Conservation (phyloP, 2,329 filamentous ascomycete species). For the Ophiocordyceps camponoti-saundersi region DNA sequence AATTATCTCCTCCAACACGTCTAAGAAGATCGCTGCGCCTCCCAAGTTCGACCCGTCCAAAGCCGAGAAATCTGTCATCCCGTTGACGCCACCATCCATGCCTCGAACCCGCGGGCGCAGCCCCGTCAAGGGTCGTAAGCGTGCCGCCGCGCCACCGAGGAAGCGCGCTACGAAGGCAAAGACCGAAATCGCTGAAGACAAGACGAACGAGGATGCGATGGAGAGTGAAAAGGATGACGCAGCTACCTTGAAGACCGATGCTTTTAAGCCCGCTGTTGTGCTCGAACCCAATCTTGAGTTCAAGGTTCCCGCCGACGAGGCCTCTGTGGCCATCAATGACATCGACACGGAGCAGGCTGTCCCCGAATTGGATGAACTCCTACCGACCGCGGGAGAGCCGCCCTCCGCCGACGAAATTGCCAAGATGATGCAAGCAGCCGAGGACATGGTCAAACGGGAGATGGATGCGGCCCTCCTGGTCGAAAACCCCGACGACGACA, state of each 20-base stretch:
- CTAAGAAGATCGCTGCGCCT: slow-evolving; percentile 64
- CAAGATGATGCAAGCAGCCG: slow-evolving; percentile 72
- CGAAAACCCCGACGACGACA: slow-evolving; percentile 21
- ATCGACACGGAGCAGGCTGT: slow-evolving; percentile 54
- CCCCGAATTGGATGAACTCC: slow-evolving; percentile 59
- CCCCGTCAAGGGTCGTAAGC: slow-evolving; percentile 32
- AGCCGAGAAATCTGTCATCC: slow-evolving; percentile 23
- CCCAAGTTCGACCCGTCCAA: slow-evolving; percentile 54
- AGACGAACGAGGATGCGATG: slow-evolving; percentile 13
- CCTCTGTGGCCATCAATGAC: slow-evolving; percentile 34
- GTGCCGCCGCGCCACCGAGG: slow-evolving; percentile 32
- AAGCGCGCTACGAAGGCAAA: slow-evolving; percentile 32
- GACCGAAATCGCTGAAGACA: slow-evolving; percentile 18
- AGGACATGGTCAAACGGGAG: slow-evolving; percentile 67
- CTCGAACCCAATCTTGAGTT: slow-evolving; percentile 40
- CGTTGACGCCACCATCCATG: slow-evolving; percentile 29
- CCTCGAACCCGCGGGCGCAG: slow-evolving; percentile 34
- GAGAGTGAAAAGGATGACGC: slow-evolving; percentile 16
- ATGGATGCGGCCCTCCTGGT: slow-evolving; percentile 21
- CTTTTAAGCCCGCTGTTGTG: slow-evolving; percentile 29
- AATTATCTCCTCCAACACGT: slow-evolving; percentile 47
- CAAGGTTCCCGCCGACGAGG: slow-evolving; percentile 53
- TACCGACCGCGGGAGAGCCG: slow-evolving; percentile 39
- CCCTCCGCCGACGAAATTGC: slow-evolving; percentile 63
- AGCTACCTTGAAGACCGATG: slow-evolving; percentile 25